Percentiles rank a stretch among this genome's conserved stretches.
Evolutionary conservation across 768 basidiomycete species (phyloP).

Genomic region (Gyrodon lividus): DNA sequence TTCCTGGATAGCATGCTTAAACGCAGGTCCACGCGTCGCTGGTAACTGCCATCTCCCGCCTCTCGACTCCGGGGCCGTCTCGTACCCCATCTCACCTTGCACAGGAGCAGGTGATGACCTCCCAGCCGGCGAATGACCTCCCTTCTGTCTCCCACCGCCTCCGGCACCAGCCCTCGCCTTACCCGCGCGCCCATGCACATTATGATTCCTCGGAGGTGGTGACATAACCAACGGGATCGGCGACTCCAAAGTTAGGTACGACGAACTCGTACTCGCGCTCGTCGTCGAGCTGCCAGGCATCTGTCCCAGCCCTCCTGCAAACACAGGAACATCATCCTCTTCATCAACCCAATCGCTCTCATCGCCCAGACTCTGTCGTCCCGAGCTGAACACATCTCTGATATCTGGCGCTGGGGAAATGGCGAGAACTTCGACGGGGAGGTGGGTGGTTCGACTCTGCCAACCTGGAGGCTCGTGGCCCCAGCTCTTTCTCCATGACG

Average conservation of each 20-base stretch:
- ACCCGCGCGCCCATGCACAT: conserved; percentile 37
- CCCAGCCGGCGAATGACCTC: conserved; percentile 59
- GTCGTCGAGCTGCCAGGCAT: conserved; percentile 30
- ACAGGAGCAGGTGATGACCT: conserved; percentile 58
- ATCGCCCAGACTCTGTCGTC: conserved; percentile 64
- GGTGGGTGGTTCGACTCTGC: conserved; percentile 62
- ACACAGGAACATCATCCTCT: conserved; percentile 70
- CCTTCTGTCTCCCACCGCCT: conserved; percentile 40
- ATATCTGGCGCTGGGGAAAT: conserved; percentile 56
- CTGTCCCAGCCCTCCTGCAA: conserved; percentile 80
- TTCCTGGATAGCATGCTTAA: conserved; percentile 72
- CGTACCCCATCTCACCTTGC: conserved; percentile 43
- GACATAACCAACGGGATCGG: conserved; percentile 43
- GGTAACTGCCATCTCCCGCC: conserved; percentile 70
- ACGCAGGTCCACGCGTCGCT: conserved; percentile 64
- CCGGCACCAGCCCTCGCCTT: conserved; percentile 28
- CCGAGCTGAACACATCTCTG: conserved; percentile 75
- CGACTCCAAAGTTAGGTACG: conserved; percentile 32
- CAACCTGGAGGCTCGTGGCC: conserved; percentile 85
- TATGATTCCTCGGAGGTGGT: conserved; percentile 50
- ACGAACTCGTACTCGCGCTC: conserved; percentile 24
- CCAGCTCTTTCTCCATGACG: conserved; percentile 91
- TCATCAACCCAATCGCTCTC: conserved; percentile 90
- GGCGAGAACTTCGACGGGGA: conserved; percentile 77
- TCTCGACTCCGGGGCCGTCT: conserved; percentile 45